Evolutionary conservation across 2,329 filamentous ascomycete genomes (phyloP).

Genomic region (Fusarium sp.): DNA sequence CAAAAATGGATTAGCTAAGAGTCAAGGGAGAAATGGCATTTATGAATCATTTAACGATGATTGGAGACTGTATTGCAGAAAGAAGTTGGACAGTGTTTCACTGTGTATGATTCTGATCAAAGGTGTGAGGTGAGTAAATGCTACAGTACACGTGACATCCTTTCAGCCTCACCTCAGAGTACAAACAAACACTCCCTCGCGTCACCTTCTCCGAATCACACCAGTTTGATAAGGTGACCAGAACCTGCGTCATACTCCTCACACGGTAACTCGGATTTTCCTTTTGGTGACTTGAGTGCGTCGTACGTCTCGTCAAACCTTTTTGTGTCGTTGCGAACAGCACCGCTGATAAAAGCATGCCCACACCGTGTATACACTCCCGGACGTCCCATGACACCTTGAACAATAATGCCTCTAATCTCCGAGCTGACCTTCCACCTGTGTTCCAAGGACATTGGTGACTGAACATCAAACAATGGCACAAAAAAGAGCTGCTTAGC

Average conservation of each 20-base stretch:
- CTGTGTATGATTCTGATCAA: not conserved
- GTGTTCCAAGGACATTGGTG: not conserved
- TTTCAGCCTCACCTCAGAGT: not conserved
- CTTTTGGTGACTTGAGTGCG: not conserved
- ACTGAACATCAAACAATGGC: conserved; percentile 15
- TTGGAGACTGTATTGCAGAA: not conserved
- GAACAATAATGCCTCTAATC: conserved; percentile 6
- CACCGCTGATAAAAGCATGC: not conserved
- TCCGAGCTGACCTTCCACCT: conserved; percentile 10
- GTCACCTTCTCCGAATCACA: not conserved
- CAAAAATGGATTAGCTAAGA: not conserved
- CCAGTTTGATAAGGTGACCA: conserved; percentile 14
- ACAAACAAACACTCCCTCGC: not conserved
- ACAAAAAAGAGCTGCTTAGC: conserved; percentile 7
- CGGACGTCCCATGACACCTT: not conserved
- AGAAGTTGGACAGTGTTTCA: not conserved
- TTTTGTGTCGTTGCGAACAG: not conserved
- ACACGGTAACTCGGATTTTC: conserved; percentile 6
- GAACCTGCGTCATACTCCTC: not conserved
- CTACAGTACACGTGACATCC: not conserved
- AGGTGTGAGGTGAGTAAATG: not conserved
- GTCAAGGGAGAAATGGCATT: not conserved
- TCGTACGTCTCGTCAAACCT: conserved; percentile 1
- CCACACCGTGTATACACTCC: conserved; percentile 17
- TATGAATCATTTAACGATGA: not conserved